phyloP scores from a whole-genome alignment of 352 stramenopile species.

The Labyrinthula sp. region DNA sequence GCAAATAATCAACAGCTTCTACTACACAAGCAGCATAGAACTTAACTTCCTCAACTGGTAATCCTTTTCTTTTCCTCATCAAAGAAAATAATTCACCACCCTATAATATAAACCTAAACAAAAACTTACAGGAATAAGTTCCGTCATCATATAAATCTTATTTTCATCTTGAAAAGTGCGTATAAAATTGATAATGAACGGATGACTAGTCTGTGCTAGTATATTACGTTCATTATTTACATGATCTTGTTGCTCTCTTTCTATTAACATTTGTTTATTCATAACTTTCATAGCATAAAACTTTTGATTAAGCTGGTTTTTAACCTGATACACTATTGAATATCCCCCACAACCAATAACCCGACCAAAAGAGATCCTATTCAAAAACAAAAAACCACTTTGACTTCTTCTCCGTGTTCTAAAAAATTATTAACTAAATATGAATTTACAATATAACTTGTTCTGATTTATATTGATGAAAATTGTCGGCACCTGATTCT shows the following conservation, averaged over 20 bases:
- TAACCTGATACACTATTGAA: slow-evolving; percentile 13
- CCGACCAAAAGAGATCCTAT: slow-evolving; percentile 9
- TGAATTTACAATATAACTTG: slow-evolving; percentile 12
- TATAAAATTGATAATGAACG: slow-evolving; percentile 68
- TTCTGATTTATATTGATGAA: slow-evolving; percentile 12
- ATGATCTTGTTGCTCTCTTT: slow-evolving; percentile 66
- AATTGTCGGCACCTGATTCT: slow-evolving; percentile 1
- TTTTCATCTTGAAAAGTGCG: slow-evolving; percentile 62
- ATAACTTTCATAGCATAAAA: slow-evolving; percentile 56
- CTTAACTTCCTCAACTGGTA: slow-evolving; percentile 7
- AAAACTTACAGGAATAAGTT: too few species aligned
- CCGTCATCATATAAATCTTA: slow-evolving; percentile 73
- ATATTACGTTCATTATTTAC: slow-evolving; percentile 70
- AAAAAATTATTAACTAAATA: neutral
- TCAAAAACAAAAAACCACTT: neutral
- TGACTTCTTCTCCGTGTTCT: slow-evolving; percentile 1
- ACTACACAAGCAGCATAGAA: slow-evolving; percentile 40
- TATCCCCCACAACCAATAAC: slow-evolving; percentile 24
- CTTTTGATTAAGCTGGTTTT: neutral
- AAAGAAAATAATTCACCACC: slow-evolving; percentile 69
- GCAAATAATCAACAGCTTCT: slow-evolving; percentile 54
- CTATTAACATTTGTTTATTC: slow-evolving; percentile 67
- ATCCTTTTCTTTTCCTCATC: slow-evolving; percentile 47
- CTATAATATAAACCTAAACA: too few species aligned
- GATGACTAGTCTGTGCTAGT: slow-evolving; percentile 55